phyloP scores from a whole-genome alignment of 768 basidiomycete genomes.

The Tricholoma hemisulphureum region DNA sequence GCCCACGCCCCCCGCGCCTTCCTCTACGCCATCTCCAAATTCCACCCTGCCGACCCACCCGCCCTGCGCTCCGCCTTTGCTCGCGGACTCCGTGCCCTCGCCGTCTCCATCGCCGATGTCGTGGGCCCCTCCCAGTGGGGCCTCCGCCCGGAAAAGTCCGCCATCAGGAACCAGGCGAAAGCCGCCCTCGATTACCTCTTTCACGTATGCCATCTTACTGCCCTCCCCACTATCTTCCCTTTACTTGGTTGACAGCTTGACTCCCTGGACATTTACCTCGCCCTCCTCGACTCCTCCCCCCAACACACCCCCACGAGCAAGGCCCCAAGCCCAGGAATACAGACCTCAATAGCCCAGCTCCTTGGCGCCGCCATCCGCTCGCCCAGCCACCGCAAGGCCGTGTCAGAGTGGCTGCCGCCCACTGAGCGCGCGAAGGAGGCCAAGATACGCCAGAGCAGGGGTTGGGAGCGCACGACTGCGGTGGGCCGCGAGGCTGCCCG shows the following conservation, averaged over 20 bases:
- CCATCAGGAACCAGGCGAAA: constrained; percentile 49
- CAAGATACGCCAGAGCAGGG: constrained; percentile 48
- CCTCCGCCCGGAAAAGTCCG: constrained; percentile 43
- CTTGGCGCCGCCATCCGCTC: constrained; percentile 51
- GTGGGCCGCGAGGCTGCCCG: constrained; percentile 41
- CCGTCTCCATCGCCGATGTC: constrained; percentile 59
- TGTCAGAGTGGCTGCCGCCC: constrained; percentile 65
- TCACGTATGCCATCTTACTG: not conserved
- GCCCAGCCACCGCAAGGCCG: constrained; percentile 44
- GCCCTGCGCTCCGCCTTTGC: constrained; percentile 56
- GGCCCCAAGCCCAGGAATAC: constrained; percentile 37
- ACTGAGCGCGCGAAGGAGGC: constrained; percentile 52
- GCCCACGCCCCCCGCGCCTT: constrained; percentile 59
- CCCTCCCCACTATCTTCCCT: not conserved
- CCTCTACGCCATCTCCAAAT: constrained; percentile 57
- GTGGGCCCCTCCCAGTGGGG: constrained; percentile 73
- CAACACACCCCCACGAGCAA: constrained; percentile 5
- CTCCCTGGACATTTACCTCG: constrained; percentile 65
- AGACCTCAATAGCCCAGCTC: constrained; percentile 53
- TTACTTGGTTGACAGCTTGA: constrained; percentile 42
- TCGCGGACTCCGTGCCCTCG: constrained; percentile 60
- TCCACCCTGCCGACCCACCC: constrained; percentile 36
- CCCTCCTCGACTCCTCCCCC: constrained; percentile 50
- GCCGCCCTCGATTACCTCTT: constrained; percentile 43
- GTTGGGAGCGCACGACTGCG: constrained; percentile 68